Percentiles rank a stretch among this genome's conserved stretches.
These are phyloP conservation scores for Sporothrix brasiliensis DNA, from an alignment of 2,329 filamentous ascomycete species.

Conservation along the genomic window DNA sequence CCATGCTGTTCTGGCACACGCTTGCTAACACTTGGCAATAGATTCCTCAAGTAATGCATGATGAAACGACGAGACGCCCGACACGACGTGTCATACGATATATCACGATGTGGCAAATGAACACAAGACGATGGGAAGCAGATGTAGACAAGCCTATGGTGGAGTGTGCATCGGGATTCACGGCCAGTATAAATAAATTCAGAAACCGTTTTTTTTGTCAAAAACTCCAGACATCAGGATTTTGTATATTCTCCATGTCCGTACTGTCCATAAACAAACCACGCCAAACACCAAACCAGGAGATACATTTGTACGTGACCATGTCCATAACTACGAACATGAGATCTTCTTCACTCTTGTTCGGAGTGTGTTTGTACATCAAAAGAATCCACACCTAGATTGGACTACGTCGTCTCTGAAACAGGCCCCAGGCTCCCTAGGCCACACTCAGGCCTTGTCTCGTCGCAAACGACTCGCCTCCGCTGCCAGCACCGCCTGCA, in stretches of 20 bases:
- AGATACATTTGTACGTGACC: not conserved
- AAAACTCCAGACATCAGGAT: not conserved
- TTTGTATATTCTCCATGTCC: not conserved
- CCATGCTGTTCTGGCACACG: not conserved
- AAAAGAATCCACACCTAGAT: not conserved
- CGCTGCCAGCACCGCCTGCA: not conserved
- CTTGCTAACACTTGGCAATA: slow-evolving; percentile 31
- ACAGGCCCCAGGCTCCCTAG: slow-evolving; percentile 28
- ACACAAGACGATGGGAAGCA: not conserved
- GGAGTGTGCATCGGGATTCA: not conserved
- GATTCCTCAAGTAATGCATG: not conserved
- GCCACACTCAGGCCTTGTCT: slow-evolving; percentile 48
- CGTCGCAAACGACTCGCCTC: slow-evolving; percentile 5
- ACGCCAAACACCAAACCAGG: not conserved
- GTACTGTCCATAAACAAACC: not conserved
- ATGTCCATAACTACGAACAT: not conserved
- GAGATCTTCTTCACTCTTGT: not conserved
- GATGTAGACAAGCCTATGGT: not conserved
- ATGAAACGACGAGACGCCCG: not conserved
- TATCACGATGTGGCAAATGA: not conserved
- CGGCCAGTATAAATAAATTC: not conserved
- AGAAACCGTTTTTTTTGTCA: not conserved
- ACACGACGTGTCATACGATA: not conserved
- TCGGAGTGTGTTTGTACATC: not conserved
- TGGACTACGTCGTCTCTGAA: not conserved